A percentile compares a stretch with the other conserved stretches of the same genome.
Evolutionary conservation across 768 basidiomycete genomes (phyloP).

Genomic region (Wakefieldia striispora): DNA sequence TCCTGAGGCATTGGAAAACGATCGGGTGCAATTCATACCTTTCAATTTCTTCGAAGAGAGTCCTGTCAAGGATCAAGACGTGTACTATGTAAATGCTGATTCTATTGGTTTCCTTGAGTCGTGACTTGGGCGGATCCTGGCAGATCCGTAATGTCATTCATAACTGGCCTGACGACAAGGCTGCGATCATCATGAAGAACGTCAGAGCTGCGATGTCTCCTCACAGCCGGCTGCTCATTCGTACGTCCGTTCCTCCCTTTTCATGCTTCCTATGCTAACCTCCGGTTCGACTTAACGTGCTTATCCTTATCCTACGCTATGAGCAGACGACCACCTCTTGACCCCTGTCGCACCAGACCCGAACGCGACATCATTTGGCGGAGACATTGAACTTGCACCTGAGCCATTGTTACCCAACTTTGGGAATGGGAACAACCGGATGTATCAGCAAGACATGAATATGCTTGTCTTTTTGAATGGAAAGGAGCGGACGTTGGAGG

Average conservation of each 20-base stretch:
- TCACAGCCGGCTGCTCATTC: conserved; percentile 27
- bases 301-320: not conserved
- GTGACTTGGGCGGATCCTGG: not conserved
- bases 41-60: conserved; percentile 31
- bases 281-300: not conserved
- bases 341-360: too few relatives aligned
- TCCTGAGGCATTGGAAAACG: conserved; percentile 25
- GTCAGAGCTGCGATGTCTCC: conserved; percentile 24
- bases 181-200: conserved; percentile 21
- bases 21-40: conserved; percentile 27
- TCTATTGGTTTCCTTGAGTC: not conserved
- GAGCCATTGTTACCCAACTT: conserved; percentile 34
- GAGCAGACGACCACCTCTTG: too few relatives aligned
- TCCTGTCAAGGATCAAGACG: conserved; percentile 25
- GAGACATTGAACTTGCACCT: conserved; percentile 16
- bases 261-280: conserved; percentile 7
- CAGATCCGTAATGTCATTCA: conserved; percentile 25
- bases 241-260: conserved; percentile 22
- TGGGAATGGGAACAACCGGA: conserved; percentile 29
- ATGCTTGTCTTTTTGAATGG: conserved; percentile 34
- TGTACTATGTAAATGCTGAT: conserved; percentile 31
- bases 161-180: conserved; percentile 29
- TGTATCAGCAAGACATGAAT: conserved; percentile 30
- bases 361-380: not conserved
- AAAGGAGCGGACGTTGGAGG: conserved; percentile 32